Evolutionary conservation across 306 rosid genomes (phyloP).

Genomic region (Dryas alaskensis): DNA sequence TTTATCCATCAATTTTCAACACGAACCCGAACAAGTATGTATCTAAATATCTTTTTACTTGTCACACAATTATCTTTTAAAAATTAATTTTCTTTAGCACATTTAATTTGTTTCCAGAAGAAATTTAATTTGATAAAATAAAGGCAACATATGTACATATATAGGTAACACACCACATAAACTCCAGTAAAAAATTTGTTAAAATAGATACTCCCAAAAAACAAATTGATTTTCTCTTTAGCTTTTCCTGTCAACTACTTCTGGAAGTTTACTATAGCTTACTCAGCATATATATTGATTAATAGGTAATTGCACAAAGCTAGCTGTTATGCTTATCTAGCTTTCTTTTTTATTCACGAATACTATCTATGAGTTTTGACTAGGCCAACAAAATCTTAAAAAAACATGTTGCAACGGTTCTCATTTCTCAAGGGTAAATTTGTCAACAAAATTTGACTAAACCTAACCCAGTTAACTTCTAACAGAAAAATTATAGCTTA

Average conservation of each 20-base stretch:
- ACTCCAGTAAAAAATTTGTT: too few species aligned
- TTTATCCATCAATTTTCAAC: too few species aligned
- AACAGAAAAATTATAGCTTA: background rate
- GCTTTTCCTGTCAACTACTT: background rate
- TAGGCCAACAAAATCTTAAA: background rate
- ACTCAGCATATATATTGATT: background rate
- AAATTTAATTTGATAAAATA: too few species aligned
- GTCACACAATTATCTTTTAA: too few species aligned
- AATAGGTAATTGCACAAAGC: slow-evolving; percentile 4
- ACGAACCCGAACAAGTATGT: too few species aligned
- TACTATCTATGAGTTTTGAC: slow-evolving; percentile 12
- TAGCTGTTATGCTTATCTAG: slow-evolving; percentile 14
- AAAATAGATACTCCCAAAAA: background rate
- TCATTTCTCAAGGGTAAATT: slow-evolving; percentile 28
- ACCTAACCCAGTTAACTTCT: slow-evolving; percentile 5
- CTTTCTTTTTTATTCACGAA: slow-evolving; percentile 3
- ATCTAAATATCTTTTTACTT: too few species aligned
- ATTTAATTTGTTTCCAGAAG: too few species aligned
- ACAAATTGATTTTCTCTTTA: background rate
- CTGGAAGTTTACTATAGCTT: slow-evolving; percentile 15
- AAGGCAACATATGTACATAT: too few species aligned
- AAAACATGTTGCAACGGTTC: slow-evolving; percentile 16
- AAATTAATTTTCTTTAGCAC: too few species aligned
- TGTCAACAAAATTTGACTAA: slow-evolving; percentile 18
- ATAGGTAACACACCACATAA: too few species aligned